phyloP scores from a whole-genome alignment of 495 filamentous ascomycete species.

The Penicillium nucicola region DNA sequence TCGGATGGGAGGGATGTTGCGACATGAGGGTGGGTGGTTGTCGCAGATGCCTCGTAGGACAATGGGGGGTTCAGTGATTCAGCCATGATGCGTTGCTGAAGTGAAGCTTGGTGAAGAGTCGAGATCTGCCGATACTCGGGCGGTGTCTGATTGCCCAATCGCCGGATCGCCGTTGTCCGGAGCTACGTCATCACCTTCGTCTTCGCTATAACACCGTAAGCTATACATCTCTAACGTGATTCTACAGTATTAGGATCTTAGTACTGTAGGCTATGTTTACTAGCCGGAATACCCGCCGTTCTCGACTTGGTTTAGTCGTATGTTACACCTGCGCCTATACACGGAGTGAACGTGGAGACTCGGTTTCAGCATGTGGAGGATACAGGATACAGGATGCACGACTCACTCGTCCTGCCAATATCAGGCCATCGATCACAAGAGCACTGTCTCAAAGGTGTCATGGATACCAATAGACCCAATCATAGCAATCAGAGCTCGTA shows the following conservation, averaged over 20 bases:
- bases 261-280: too few species aligned
- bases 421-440: too few species aligned
- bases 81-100: conserved; percentile 33
- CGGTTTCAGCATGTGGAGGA: too few species aligned
- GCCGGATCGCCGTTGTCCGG: not conserved
- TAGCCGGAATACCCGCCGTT: too few species aligned
- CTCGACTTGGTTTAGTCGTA: too few species aligned
- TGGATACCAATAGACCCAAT: too few species aligned
- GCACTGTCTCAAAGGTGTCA: too few species aligned
- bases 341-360: not conserved
- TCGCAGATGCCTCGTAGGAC: conserved; percentile 71
- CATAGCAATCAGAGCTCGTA: too few species aligned
- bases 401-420: too few species aligned
- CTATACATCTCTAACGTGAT: too few species aligned
- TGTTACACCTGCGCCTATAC: not conserved
- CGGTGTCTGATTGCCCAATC: conserved; percentile 1
- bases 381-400: too few species aligned
- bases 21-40: conserved; percentile 65
- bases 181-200: not conserved
- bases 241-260: too few species aligned
- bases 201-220: not conserved
- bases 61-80: conserved; percentile 55
- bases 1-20: conserved; percentile 71
- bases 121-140: conserved; percentile 5
- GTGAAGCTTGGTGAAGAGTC: not conserved